Base-by-base conservation (phyloP, 352 stramenopile genomes). In the Globisporangium canariense region DNA sequence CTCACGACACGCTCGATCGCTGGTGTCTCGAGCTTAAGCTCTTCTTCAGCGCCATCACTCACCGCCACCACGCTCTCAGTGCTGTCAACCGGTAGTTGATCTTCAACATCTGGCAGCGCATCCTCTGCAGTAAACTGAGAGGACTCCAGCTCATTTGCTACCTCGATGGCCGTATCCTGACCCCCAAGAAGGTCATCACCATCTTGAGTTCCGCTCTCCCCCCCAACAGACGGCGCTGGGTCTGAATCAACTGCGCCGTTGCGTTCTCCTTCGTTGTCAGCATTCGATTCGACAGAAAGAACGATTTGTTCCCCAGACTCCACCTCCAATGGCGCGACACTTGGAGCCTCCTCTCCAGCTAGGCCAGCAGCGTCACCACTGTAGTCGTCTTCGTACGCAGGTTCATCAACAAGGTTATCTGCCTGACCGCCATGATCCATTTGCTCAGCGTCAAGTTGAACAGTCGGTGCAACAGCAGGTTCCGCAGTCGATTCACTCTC, bases 381-480 rank as follows among this genome's bases (percentile, higher is more conserved):
- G 52, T 47, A 43, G 11, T 59, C 50, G 30, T 52, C 46, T n/a
- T 64, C 34, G 34, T 58, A 64, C 9, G 16, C 4, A 14, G 25
- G 50, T 14, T 46, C 60, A 13, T 60, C 60, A 3, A 41, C 32
- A 6, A 13, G 18, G 7, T 47, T 58, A 10, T 46, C 20, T 6
- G 8, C 30, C 50, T 56, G 50, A 1, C 16, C 28, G 34, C 2
- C 16, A 40, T 8, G 6, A 8, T 41, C 18, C 5, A 3, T 7
- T 16, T 56, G 50, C 16, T 41, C 50, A 25, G 30, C 10, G 34
- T 45, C 51, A 22, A 5, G 22, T n/a, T 58, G 30, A 30, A 4
- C 51, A 30, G 18, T 58, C 51, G 30, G 2, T n/a, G 30, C 10
- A 10, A n/a, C 30, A 30, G 7, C 30, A 30, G 28, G 41, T 18